Evolutionary conservation across 441 rosid species (phyloP), one percentile per base, ranked within the genome.

Genomic region (Erodium texanum): DNA sequence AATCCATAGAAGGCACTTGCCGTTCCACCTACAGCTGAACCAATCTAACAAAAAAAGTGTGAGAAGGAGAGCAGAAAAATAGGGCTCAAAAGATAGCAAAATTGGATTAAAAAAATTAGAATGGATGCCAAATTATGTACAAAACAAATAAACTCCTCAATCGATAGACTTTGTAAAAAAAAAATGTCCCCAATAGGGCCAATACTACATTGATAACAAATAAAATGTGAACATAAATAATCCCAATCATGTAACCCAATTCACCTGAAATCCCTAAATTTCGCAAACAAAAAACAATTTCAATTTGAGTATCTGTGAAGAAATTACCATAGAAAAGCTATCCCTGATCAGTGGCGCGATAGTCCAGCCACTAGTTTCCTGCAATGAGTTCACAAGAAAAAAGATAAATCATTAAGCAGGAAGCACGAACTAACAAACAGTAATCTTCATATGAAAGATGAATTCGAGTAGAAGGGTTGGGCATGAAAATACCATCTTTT

Each of bases 401-500:
- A 7, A 41, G 10, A 36, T 36, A 1, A 36, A 41, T 12, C 48
- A 41, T 41, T 41, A 41, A 41, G 48, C 11, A 9, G 9, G 14
- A 41, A 41, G 12, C 12, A 41, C 9, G 8, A 36, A 2, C 41
- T 36, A 36, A 36, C 41, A 36, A 36, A 2, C 0, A n/a, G n/a
- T n/a, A n/a, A n/a, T n/a, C n/a, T n/a, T n/a, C n/a, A n/a, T n/a
- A n/a, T n/a, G n/a, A n/a, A n/a, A n/a, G n/a, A n/a, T n/a, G n/a
- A n/a, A n/a, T n/a, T n/a, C n/a, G n/a, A n/a, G n/a, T n/a, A n/a
- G n/a, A n/a, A n/a, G n/a, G n/a, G n/a, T n/a, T n/a, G n/a, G n/a
- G n/a, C n/a, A n/a, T n/a, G n/a, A n/a, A 27, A 27, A 38, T 77
- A 88, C 97, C 96, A 83, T 81, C 71, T 85, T 82, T 81, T 82